phyloP scores from a whole-genome alignment of 1,139 yeast genomes.

The Hyphopichia buzzinii region DNA sequence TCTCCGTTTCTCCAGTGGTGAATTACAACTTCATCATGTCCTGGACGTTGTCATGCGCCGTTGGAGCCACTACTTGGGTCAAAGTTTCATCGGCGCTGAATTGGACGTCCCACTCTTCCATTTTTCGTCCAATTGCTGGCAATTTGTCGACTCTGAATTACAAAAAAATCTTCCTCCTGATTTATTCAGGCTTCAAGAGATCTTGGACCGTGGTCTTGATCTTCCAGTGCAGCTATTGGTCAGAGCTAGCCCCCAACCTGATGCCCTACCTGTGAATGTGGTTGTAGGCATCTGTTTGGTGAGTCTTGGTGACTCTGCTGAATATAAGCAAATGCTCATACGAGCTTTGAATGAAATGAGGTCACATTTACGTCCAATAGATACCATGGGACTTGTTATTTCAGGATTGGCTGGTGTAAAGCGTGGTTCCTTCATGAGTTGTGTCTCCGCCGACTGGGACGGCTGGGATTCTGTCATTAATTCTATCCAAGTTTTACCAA shows the following conservation, averaged over 20 bases:
- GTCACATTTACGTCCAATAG: conserved; percentile 35
- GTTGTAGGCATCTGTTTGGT: conserved; percentile 47
- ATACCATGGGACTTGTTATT: conserved; percentile 53
- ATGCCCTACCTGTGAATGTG: conserved; percentile 42
- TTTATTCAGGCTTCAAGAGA: neutral
- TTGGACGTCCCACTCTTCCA: conserved; percentile 38
- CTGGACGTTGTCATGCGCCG: neutral
- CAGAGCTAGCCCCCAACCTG: conserved; percentile 39
- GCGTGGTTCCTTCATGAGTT: conserved; percentile 55
- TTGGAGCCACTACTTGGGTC: neutral
- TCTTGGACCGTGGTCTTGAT: conserved; percentile 25
- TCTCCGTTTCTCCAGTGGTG: neutral
- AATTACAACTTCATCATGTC: neutral
- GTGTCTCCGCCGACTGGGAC: conserved; percentile 50
- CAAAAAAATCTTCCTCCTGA: neutral
- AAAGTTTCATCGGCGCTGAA: neutral
- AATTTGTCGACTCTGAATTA: conserved; percentile 17
- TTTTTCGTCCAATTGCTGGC: conserved; percentile 54
- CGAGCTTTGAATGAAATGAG: conserved; percentile 25
- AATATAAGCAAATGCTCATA: conserved; percentile 30
- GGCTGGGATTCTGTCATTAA: conserved; percentile 54
- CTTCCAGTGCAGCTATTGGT: conserved; percentile 37
- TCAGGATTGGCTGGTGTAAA: conserved; percentile 39
- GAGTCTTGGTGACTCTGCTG: conserved; percentile 26
- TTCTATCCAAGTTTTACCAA: conserved; percentile 35